Conservation (phyloP, 352 stramenopile genomes). For the Globisporangium mamillatum region DNA sequence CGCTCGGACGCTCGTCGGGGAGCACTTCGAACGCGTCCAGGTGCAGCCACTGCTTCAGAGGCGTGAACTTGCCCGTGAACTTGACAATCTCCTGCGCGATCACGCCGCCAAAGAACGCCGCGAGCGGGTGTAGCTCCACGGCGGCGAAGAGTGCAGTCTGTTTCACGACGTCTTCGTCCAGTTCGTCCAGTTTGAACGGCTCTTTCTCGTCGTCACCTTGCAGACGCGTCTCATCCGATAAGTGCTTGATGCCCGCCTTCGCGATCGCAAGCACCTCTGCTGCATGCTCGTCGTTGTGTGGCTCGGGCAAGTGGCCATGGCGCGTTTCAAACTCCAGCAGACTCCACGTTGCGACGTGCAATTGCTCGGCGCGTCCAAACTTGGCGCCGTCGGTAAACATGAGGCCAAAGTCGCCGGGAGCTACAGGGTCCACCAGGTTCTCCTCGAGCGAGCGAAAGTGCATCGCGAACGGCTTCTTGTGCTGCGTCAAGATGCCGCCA, state of each 20-base stretch:
- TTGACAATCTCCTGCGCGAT: constrained; percentile 87
- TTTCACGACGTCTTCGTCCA: constrained; percentile 67
- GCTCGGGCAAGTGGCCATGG: constrained; percentile 56
- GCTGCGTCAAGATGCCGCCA: constrained; percentile 75
- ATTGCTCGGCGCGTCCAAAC: constrained; percentile 81
- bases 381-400: constrained; percentile 88
- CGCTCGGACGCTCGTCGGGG: constrained; percentile 52
- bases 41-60: constrained; percentile 83
- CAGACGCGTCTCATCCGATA: constrained; percentile 52
- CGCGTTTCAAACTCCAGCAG: constrained; percentile 78
- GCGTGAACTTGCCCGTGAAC: constrained; percentile 86
- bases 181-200: constrained; percentile 59
- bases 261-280: constrained; percentile 69
- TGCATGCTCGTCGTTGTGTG: constrained; percentile 61
- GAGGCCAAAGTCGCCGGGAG: constrained; percentile 68
- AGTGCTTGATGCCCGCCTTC: constrained; percentile 58
- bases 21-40: constrained; percentile 82
- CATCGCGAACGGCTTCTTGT: constrained; percentile 80
- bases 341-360: constrained; percentile 76
- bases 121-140: constrained; percentile 77
- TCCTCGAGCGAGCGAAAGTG: constrained; percentile 78
- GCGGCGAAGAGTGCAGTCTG: constrained; percentile 54
- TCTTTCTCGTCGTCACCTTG: constrained; percentile 33
- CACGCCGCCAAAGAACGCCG: constrained; percentile 79
- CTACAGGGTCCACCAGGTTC: constrained; percentile 59